Evolutionary conservation across 108 stramenopile genomes (phyloP).

Genomic region (Conticribra weissflogii): DNA sequence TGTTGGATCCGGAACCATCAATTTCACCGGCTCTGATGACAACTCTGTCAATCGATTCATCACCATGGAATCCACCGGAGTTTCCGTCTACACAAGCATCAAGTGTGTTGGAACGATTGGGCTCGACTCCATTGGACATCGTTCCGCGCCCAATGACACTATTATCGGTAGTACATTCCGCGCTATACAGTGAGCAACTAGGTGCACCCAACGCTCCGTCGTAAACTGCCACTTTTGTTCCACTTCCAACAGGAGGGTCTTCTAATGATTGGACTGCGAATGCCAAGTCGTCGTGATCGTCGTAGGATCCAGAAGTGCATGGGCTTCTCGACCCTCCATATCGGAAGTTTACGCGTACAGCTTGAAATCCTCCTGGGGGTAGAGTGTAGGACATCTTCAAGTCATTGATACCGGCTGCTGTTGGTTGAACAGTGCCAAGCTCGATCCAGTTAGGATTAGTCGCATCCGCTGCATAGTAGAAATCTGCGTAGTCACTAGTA

Average conservation of each 20-base stretch:
- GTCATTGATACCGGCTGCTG: not conserved
- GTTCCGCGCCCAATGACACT: not conserved
- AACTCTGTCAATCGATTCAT: slow-evolving; percentile 15
- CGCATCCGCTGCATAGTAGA: slow-evolving; percentile 7
- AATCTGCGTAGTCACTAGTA: slow-evolving; percentile 8
- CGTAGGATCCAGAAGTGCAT: slow-evolving; percentile 2
- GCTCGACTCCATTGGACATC: not conserved
- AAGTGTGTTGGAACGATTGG: not conserved
- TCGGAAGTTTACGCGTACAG: slow-evolving; percentile 13
- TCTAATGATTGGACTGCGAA: no score
- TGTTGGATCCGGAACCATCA: slow-evolving; percentile 5
- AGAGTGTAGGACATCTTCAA: slow-evolving; percentile 3
- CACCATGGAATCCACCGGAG: slow-evolving; percentile 12
- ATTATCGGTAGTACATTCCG: not conserved
- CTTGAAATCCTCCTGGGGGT: not conserved
- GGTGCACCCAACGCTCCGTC: not conserved
- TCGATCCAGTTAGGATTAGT: slow-evolving; percentile 2
- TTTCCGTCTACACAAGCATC: slow-evolving; percentile 24
- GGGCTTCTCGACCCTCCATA: not conserved
- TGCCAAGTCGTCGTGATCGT: not conserved
- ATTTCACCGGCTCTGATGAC: slow-evolving; percentile 6
- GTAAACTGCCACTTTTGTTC: not conserved
- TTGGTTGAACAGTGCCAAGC: slow-evolving; percentile 6
- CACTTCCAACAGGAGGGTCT: slow-evolving; percentile 1
- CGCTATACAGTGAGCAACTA: not conserved